Evolutionary conservation across 1,284 basidiomycete species (phyloP).

Genomic region (Heliocybe sulcata): DNA sequence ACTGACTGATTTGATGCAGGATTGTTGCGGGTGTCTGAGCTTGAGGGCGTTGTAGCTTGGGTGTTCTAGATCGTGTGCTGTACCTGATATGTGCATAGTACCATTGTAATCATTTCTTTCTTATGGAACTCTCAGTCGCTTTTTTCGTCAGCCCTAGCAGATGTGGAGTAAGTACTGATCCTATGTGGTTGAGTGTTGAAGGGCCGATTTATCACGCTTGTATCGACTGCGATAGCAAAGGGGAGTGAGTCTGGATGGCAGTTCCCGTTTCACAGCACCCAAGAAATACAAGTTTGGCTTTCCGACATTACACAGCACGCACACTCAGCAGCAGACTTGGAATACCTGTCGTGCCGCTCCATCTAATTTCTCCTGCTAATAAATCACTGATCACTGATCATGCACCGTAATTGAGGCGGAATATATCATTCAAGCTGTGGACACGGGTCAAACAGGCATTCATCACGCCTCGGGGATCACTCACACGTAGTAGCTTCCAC

Average conservation of each 20-base stretch:
- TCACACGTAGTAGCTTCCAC: conserved; percentile 79
- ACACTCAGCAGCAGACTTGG: background rate
- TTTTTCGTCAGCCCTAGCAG: background rate
- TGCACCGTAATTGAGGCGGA: conserved; percentile 75
- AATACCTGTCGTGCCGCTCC: background rate
- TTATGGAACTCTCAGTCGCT: background rate
- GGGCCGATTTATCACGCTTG: too few species aligned
- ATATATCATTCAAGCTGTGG: conserved; percentile 76
- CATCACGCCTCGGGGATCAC: conserved; percentile 18
- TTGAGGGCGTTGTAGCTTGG: conserved; percentile 2
- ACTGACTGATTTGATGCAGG: conserved; percentile 13
- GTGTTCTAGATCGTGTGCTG: background rate
- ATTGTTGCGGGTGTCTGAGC: conserved; percentile 30
- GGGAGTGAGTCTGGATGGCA: background rate
- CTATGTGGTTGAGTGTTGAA: too few species aligned
- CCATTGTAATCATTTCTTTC: conserved; percentile 1
- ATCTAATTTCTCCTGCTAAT: background rate
- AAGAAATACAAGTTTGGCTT: background rate
- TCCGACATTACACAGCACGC: background rate
- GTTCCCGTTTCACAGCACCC: background rate
- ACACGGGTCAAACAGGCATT: background rate
- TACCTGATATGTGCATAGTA: background rate
- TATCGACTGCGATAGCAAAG: too few species aligned
- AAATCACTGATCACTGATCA: conserved; percentile 4
- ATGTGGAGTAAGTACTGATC: too few species aligned